Conservation (phyloP, 225 moss, liverwort and hornwort species). For the Rhytidiadelphus loreus region DNA sequence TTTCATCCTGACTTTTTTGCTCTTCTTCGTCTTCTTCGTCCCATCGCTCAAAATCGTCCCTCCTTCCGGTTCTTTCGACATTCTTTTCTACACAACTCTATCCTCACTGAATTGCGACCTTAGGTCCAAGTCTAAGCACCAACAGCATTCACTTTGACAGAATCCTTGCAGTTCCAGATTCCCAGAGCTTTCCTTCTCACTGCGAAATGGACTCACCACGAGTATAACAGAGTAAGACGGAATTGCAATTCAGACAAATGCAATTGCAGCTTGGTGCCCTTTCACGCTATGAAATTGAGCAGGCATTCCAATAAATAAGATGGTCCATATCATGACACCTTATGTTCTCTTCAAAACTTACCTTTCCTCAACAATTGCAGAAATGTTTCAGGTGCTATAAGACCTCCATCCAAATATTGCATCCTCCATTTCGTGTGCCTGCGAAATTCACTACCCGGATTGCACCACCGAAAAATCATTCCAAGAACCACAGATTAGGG, state of each 20-base stretch:
- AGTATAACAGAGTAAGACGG: not conserved
- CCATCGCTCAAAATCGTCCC: not conserved
- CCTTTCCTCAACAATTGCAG: not conserved
- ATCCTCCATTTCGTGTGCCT: not conserved
- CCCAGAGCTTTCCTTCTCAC: not conserved
- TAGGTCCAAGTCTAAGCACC: not conserved
- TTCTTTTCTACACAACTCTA: not conserved
- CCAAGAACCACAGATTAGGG: not conserved
- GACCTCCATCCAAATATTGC: not conserved
- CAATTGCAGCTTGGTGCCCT: not conserved
- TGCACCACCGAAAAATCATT: not conserved
- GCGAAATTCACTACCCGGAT: not conserved
- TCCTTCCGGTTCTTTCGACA: constrained; percentile 6
- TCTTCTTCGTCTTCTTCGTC: constrained; percentile 14
- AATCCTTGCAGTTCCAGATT: not conserved
- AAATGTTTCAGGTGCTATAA: not conserved
- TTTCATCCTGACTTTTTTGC: constrained; percentile 37
- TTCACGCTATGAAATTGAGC: not conserved
- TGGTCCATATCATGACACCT: not conserved
- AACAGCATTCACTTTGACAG: not conserved
- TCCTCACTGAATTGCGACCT: not conserved
- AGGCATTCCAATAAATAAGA: not conserved
- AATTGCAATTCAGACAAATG: not conserved
- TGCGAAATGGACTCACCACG: not conserved
- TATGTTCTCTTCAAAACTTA: not conserved